Conservation (phyloP, 2,329 filamentous ascomycete species). For the Epichloe elymi region DNA sequence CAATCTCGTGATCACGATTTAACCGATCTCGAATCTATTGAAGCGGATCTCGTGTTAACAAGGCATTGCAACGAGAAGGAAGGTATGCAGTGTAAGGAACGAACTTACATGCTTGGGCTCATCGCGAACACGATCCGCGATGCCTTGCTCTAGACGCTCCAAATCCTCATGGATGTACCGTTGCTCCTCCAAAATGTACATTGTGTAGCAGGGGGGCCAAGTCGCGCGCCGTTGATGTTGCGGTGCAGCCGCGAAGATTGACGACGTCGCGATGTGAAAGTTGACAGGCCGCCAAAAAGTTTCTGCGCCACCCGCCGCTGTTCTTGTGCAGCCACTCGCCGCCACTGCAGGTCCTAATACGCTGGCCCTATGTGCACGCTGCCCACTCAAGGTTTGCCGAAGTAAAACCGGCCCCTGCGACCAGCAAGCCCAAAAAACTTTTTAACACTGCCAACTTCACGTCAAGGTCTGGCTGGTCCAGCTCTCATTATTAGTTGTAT, state of each 20-base stretch:
- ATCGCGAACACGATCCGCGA: conserved; percentile 77
- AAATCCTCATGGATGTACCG: conserved; percentile 91
- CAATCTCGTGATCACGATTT: conserved; percentile 82
- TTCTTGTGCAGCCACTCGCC: too few relatives aligned
- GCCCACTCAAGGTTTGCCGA: conserved; percentile 11
- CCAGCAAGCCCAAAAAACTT: conserved; percentile 16
- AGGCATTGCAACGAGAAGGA: neutral
- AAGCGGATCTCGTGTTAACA: conserved; percentile 11
- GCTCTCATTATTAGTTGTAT: too few relatives aligned
- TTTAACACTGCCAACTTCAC: conserved; percentile 7
- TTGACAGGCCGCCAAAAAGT: too few relatives aligned
- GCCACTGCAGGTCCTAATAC: too few relatives aligned
- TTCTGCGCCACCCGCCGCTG: too few relatives aligned
- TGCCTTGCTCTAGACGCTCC: conserved; percentile 86
- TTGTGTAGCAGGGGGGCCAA: conserved; percentile 17
- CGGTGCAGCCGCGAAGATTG: neutral
- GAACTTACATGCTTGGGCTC: conserved; percentile 71
- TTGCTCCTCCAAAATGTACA: conserved; percentile 90
- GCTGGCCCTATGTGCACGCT: too few relatives aligned
- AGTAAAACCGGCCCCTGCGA: conserved; percentile 16
- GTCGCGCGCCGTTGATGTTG: neutral
- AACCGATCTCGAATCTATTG: conserved; percentile 72
- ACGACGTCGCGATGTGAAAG: neutral
- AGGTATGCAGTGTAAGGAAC: conserved; percentile 17
- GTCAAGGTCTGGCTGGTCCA: too few relatives aligned